Evolutionary conservation across 106 monocot species (phyloP).

Genomic region (Xerophyta viscosa): DNA sequence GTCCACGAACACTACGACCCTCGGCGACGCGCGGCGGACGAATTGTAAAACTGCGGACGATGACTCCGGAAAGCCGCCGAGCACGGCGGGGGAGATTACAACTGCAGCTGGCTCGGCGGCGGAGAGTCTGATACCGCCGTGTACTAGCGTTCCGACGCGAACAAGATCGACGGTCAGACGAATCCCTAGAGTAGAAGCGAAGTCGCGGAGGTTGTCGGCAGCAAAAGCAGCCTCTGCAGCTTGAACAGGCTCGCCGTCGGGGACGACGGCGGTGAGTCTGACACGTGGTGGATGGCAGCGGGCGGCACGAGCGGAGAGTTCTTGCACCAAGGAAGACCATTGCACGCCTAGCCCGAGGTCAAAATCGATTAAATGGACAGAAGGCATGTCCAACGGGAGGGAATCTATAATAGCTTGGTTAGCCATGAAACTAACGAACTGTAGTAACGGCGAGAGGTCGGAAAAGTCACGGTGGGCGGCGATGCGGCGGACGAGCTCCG

Average conservation of each 20-base stretch:
- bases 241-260: constrained; percentile 24
- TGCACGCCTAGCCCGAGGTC: constrained; percentile 88
- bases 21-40: constrained; percentile 26
- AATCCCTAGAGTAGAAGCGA: constrained; percentile 40
- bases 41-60: constrained; percentile 27
- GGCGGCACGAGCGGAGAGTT: constrained; percentile 47
- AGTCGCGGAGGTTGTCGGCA: constrained; percentile 71
- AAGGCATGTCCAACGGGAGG: constrained; percentile 12
- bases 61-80: constrained; percentile 21
- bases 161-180: constrained; percentile 34
- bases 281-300: constrained; percentile 29
- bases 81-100: constrained; percentile 32
- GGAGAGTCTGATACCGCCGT: constrained; percentile 20
- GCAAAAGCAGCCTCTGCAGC: constrained; percentile 41
- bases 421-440: constrained; percentile 79
- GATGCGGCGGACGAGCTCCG: constrained; percentile 56
- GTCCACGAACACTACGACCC: constrained; percentile 46
- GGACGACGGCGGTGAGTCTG: constrained; percentile 62
- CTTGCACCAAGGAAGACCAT: constrained; percentile 93
- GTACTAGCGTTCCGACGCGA: constrained; percentile 27
- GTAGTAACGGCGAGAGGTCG: constrained; percentile 64
- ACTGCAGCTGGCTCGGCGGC: constrained; percentile 35
- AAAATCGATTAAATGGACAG: constrained; percentile 83
- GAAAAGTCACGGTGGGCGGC: constrained; percentile 57
- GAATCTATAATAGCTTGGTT: constrained; percentile 73